A percentile compares a stretch with the other conserved stretches of the same genome.
Evolutionary conservation across 495 filamentous ascomycete genomes (phyloP).

Genomic region (Penicillium desertorum): DNA sequence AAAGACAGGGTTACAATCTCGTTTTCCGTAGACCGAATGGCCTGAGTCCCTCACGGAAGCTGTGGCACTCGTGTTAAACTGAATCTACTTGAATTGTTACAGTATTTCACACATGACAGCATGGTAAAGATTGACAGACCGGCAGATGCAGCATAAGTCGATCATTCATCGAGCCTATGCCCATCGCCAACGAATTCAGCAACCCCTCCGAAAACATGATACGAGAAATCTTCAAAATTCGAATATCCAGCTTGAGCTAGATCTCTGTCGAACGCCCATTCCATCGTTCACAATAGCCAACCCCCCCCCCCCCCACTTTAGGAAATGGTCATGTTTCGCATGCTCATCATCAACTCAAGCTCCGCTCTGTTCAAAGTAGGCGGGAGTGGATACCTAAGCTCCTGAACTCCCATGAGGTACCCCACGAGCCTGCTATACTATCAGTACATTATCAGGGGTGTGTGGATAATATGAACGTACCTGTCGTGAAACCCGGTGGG

Average conservation of each 20-base stretch:
- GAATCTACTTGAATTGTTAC: neutral
- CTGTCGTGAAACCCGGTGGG: neutral
- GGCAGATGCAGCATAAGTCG: neutral
- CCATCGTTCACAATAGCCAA: neutral
- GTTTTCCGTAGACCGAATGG: neutral
- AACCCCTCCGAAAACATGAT: neutral
- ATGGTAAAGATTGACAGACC: neutral
- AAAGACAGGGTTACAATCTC: conserved; percentile 8
- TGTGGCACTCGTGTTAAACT: neutral
- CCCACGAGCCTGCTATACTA: neutral
- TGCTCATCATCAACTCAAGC: neutral
- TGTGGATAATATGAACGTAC: neutral
- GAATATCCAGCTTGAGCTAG: neutral
- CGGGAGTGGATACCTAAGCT: neutral
- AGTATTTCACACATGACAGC: neutral
- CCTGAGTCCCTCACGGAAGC: neutral
- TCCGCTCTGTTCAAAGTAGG: neutral
- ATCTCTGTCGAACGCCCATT: neutral
- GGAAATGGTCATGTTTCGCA: neutral
- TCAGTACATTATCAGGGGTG: neutral
- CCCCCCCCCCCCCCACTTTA: neutral
- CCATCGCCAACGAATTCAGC: neutral
- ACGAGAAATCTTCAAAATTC: neutral
- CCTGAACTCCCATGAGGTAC: neutral
- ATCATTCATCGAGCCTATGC: neutral